Evolutionary conservation across 2,329 filamentous ascomycete species (phyloP), one percentile per base, ranked within the genome.

Genomic region (Aspergillus ruber): DNA sequence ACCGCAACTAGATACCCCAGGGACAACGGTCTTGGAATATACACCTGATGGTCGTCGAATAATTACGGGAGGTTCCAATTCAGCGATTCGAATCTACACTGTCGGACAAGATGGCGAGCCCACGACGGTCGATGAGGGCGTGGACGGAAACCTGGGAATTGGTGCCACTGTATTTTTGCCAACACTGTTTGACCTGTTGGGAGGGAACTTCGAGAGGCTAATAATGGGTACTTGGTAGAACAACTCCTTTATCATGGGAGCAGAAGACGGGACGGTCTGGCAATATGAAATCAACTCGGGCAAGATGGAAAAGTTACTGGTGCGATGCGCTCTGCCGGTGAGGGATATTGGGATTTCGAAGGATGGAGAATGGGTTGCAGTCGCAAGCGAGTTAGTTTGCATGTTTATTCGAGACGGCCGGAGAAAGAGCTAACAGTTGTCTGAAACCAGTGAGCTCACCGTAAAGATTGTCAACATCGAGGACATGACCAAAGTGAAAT

Each of bases 241-340:
- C 62, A 82, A 86, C 50, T 90, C 87, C 67, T 95, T 96, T 64
- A 82, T 97, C 40, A 83, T 89, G 52, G 93, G 90, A 23, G 88
- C 88, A 17, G 91, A 98, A 68, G 90, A 97, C 71, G 93, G 94
- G 62, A 93, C 86, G n/a, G 89, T 98, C 60, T 95, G 86, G 74
- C 82, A 90, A 59, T 98, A 94, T 74, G 87, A 86, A n/a, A 78
- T 96, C 43, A 77, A 81, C 48, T 82, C 81, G 2, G 72, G 71
- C 12, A 61, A 66, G 49, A 88, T 94, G 70, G 88, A 95, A 52
- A 84, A 85, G 50, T 86, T 94, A 55, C 79, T 98, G 44, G 79
- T 90, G 21, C 84, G 93, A 54, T 88, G 85, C 49, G 84, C 89
- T n/a, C 74, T 96, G 2, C 88, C 93, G 0, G 82, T 96, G 27